phyloP scores from a whole-genome alignment of 768 basidiomycete species.

The Tephrocybe rancida region DNA sequence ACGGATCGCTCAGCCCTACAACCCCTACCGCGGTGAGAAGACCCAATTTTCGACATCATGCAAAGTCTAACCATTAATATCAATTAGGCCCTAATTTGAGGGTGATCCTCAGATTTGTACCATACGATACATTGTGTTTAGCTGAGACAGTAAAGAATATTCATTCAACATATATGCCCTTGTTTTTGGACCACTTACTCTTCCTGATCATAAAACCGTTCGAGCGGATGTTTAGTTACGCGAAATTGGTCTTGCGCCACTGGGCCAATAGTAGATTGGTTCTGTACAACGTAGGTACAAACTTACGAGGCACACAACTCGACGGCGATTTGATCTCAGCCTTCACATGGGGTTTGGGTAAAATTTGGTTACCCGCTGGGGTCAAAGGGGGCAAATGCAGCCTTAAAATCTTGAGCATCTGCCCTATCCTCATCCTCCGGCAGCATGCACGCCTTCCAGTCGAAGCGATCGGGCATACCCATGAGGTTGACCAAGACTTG shows the following conservation, averaged over 20 bases:
- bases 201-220: background rate
- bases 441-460: constrained; percentile 90
- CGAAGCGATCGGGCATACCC: constrained; percentile 73
- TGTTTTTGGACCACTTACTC: background rate
- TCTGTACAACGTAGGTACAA: background rate
- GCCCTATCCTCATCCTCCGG: constrained; percentile 83
- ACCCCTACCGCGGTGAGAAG: constrained; percentile 12
- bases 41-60: no score
- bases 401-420: constrained; percentile 84
- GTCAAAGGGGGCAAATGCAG: constrained; percentile 77
- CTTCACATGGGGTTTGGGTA: background rate
- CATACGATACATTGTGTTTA: no score
- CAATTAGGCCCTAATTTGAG: no score
- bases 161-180: no score
- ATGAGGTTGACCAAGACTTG: constrained; percentile 81
- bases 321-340: no score
- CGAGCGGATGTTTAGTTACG: background rate
- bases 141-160: no score
- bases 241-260: background rate
- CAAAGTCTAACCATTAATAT: no score
- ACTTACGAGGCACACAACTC: background rate
- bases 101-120: no score
- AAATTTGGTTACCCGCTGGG: constrained; percentile 33
- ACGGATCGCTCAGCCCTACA: constrained; percentile 16
- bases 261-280: no score